Percentiles rank a stretch among this genome's conserved stretches.
Evolutionary conservation across 2,329 filamentous ascomycete species (phyloP).

Genomic region (Bimuria novae-zelandiae): DNA sequence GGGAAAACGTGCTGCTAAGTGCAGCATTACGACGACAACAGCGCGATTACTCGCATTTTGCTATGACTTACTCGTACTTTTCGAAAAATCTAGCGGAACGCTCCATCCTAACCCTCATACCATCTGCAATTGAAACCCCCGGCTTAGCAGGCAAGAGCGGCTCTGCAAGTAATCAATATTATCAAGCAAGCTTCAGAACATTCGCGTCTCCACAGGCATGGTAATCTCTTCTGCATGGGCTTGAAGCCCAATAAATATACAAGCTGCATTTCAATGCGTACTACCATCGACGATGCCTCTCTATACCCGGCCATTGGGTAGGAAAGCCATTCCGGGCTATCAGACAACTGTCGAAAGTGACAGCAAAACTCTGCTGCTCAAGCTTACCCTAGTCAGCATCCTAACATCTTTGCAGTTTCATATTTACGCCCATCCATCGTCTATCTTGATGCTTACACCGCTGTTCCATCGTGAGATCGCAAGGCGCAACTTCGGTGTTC

Average conservation of each 20-base stretch:
- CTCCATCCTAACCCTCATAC: too few species aligned
- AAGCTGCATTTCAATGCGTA: too few species aligned
- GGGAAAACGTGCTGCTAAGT: constrained; percentile 3
- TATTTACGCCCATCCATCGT: too few species aligned
- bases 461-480: constrained; percentile 12
- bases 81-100: too few species aligned
- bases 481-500: constrained; percentile 6
- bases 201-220: too few species aligned
- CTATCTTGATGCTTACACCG: constrained; percentile 6
- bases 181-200: background rate
- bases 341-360: background rate
- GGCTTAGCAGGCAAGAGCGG: too few species aligned
- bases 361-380: too few species aligned
- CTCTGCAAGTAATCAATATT: background rate
- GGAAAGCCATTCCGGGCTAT: too few species aligned
- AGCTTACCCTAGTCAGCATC: background rate
- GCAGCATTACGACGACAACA: background rate
- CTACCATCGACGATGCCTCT: constrained; percentile 1
- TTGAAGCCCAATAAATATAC: background rate
- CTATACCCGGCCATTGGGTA: background rate
- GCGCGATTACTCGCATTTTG: background rate
- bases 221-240: too few species aligned
- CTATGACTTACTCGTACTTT: background rate
- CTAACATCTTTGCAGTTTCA: background rate
- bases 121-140: background rate